Conservation (phyloP, 768 basidiomycete genomes). For the Mycena galericulata region DNA sequence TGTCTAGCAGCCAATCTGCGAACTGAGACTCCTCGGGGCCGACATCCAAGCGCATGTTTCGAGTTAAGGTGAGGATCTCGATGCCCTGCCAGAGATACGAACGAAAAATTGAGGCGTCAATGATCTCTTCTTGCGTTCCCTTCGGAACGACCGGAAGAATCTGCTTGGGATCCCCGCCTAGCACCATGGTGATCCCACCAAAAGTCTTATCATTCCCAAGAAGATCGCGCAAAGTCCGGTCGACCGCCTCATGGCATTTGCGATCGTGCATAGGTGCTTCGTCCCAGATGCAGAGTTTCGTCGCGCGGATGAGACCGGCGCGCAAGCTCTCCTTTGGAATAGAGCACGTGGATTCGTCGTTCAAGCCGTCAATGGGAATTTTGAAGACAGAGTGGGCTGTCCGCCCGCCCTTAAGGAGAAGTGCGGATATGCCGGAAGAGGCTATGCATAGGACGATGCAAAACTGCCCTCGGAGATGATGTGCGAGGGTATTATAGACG, state of each 20-base stretch:
- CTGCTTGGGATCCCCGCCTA: conserved; percentile 54
- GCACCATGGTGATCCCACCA: background rate
- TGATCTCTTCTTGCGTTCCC: conserved; percentile 47
- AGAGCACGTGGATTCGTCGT: background rate
- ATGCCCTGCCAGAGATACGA: conserved; percentile 10
- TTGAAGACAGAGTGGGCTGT: conserved; percentile 28
- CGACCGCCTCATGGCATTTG: background rate
- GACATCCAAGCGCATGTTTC: conserved; percentile 15
- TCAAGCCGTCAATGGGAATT: conserved; percentile 18
- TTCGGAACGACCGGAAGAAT: conserved; percentile 49
- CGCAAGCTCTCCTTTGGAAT: conserved; percentile 21
- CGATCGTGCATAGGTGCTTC: background rate
- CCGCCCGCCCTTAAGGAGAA: conserved; percentile 7
- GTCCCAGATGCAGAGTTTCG: conserved; percentile 33
- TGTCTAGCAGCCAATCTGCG: conserved; percentile 15
- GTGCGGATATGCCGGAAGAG: conserved; percentile 13
- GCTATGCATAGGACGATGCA: conserved; percentile 18
- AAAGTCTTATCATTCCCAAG: conserved; percentile 36
- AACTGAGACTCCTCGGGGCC: conserved; percentile 10
- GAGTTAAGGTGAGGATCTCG: background rate
- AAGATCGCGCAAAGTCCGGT: conserved; percentile 46
- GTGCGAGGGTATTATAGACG: conserved; percentile 20
- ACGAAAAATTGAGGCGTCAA: conserved; percentile 35
- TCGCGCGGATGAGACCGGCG: background rate
- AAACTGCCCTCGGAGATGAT: background rate